Evolutionary conservation across 805 yeast genomes (phyloP).

Genomic region (Cyberlindnera xishuangbannaensis): DNA sequence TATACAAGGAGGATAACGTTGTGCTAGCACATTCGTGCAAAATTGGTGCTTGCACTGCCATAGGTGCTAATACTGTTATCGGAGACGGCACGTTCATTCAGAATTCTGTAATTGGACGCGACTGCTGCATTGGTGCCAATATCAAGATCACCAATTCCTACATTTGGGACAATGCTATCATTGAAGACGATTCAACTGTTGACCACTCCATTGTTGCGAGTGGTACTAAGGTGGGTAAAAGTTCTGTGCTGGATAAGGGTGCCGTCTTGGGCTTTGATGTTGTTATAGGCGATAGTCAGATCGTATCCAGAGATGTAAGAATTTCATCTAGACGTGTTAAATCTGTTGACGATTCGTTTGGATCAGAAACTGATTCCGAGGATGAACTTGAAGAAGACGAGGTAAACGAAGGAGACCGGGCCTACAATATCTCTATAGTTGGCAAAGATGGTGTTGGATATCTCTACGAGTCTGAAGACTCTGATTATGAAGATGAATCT

Average conservation of each 20-base stretch:
- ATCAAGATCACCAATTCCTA: slow-evolving; percentile 69
- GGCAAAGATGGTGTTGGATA: slow-evolving; percentile 29
- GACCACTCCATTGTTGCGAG: slow-evolving; percentile 68
- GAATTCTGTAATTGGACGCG: slow-evolving; percentile 78
- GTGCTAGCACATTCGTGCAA: slow-evolving; percentile 90
- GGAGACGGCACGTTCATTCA: slow-evolving; percentile 67
- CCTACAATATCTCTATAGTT: slow-evolving; percentile 14
- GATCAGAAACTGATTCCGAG: slow-evolving; percentile 2
- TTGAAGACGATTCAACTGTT: slow-evolving; percentile 59
- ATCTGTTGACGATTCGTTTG: background rate
- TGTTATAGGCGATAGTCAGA: slow-evolving; percentile 48
- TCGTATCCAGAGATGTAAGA: slow-evolving; percentile 45
- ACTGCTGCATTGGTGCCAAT: slow-evolving; percentile 78
- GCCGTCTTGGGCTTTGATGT: slow-evolving; percentile 77
- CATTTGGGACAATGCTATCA: slow-evolving; percentile 77
- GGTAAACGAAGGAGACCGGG: slow-evolving; percentile 4
- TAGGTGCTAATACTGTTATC: slow-evolving; percentile 71
- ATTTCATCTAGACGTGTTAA: slow-evolving; percentile 44
- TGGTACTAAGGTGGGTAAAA: slow-evolving; percentile 46
- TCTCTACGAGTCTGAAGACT: slow-evolving; percentile 30
- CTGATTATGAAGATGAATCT: slow-evolving; percentile 27
- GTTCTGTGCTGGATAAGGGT: slow-evolving; percentile 56
- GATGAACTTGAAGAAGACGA: slow-evolving; percentile 13
- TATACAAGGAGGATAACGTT: slow-evolving; percentile 86
- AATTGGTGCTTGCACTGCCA: slow-evolving; percentile 72